These are phyloP conservation scores for Suillus ampliporus DNA, from an alignment of 768 basidiomycete genomes.

Conservation along the genomic window DNA sequence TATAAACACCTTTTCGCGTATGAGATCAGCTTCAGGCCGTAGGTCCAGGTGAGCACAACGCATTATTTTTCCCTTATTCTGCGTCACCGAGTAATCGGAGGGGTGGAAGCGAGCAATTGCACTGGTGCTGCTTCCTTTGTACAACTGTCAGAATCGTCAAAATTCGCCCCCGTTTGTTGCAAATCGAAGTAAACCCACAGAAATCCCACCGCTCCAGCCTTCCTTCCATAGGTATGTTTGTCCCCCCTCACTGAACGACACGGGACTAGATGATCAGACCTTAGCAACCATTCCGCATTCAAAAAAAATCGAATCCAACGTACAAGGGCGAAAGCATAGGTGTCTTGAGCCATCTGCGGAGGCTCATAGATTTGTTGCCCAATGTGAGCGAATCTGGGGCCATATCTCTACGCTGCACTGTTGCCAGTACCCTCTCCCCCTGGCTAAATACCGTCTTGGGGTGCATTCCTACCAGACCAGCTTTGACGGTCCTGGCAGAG, in stretches of 20 bases:
- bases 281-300: background rate
- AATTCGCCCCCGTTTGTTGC: too few relatives aligned
- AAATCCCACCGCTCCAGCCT: background rate
- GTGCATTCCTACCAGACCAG: background rate
- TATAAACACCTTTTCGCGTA: constrained; percentile 7
- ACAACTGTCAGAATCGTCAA: background rate
- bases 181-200: background rate
- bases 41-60: background rate
- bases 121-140: background rate
- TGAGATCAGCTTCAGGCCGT: background rate
- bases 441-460: constrained; percentile 2
- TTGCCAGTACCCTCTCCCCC: constrained; percentile 8
- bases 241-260: constrained; percentile 4
- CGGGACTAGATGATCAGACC: background rate
- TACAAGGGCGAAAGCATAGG: constrained; percentile 3
- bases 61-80: too few relatives aligned
- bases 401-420: constrained; percentile 6
- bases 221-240: constrained; percentile 4
- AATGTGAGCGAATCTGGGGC: constrained; percentile 8
- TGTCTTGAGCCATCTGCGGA: constrained; percentile 7
- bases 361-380: background rate
- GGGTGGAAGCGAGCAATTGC: background rate
- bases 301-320: background rate
- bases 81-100: too few relatives aligned
- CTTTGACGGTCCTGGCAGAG: background rate